Evolutionary conservation across 2,329 filamentous ascomycete species (phyloP).

Genomic region (Ophiostoma sp.): DNA sequence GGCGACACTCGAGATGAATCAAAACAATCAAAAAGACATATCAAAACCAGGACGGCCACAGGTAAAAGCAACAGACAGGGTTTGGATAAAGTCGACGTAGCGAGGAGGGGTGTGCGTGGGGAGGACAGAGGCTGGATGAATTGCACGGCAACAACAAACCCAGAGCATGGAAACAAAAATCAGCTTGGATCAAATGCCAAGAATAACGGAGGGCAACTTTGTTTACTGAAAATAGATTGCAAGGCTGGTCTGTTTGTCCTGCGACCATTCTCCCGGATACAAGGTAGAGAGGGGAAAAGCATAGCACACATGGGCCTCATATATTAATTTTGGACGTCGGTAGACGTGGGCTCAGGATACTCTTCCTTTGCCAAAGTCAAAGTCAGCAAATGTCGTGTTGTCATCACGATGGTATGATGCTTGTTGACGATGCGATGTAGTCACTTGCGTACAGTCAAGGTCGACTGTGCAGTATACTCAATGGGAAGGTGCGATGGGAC

Average conservation of each 20-base stretch:
- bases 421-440: slow-evolving; percentile 2
- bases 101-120: background rate
- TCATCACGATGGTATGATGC: background rate
- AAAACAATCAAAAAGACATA: background rate
- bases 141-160: background rate
- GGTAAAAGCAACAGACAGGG: background rate
- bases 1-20: background rate
- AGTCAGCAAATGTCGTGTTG: background rate
- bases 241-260: background rate
- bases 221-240: background rate
- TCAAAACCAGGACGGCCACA: background rate
- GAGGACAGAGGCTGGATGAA: background rate
- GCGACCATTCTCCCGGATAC: slow-evolving; percentile 16
- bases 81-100: slow-evolving; percentile 1
- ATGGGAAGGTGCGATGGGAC: background rate
- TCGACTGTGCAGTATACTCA: background rate
- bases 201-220: too few relatives aligned
- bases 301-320: background rate
- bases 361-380: background rate
- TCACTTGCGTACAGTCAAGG: background rate
- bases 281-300: background rate
- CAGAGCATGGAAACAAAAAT: background rate
- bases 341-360: background rate
- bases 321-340: background rate
- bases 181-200: background rate